A percentile compares a stretch with the other conserved stretches of the same genome.
Conservation (phyloP, 2,329 filamentous ascomycete species). For the Fusarium sp. region DNA sequence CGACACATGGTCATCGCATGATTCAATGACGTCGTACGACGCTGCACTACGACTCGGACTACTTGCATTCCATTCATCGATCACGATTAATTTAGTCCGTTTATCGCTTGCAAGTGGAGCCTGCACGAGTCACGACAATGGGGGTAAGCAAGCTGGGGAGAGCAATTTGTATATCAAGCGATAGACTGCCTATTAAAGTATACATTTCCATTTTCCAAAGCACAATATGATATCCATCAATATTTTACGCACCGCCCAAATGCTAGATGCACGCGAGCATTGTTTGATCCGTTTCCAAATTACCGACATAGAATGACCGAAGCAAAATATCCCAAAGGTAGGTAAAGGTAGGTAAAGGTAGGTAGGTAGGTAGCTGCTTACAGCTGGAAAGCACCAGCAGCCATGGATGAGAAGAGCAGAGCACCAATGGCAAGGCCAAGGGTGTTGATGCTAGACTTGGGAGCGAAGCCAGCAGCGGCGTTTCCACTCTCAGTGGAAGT, state of each 20-base stretch:
- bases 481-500: constrained; percentile 26
- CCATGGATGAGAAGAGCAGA: constrained; percentile 47
- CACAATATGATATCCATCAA: constrained; percentile 25
- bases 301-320: constrained; percentile 12
- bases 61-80: background rate
- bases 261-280: constrained; percentile 6
- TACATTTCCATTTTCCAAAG: constrained; percentile 10
- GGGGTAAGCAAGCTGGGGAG: background rate
- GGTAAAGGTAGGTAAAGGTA: too few relatives aligned
- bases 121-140: constrained; percentile 35
- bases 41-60: too few relatives aligned
- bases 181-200: constrained; percentile 11
- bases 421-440: constrained; percentile 48
- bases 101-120: background rate
- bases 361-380: constrained; percentile 14
- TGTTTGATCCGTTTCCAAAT: constrained; percentile 12
- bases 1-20: background rate
- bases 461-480: constrained; percentile 30
- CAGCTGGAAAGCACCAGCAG: constrained; percentile 38
- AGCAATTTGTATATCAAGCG: background rate
- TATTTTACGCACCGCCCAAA: background rate
- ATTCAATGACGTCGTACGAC: background rate
- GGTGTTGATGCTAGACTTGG: constrained; percentile 42
- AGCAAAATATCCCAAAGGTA: background rate
- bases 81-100: background rate